phyloP scores from a whole-genome alignment of 2,329 filamentous ascomycete genomes.

The Colletotrichum sp. region DNA sequence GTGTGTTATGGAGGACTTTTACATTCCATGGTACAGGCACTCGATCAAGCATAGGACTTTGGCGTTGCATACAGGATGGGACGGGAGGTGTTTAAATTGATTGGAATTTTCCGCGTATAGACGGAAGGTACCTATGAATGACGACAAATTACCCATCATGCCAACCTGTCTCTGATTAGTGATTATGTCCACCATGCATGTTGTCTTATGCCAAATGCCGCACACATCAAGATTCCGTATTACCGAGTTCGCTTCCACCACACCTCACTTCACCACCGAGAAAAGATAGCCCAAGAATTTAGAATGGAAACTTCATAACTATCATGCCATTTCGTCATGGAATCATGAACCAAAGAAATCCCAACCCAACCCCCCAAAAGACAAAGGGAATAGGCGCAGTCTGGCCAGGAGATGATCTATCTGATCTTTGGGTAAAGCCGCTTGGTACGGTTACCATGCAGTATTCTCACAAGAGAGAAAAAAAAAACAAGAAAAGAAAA shows the following conservation, averaged over 20 bases:
- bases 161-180: not conserved
- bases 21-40: not conserved
- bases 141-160: not conserved
- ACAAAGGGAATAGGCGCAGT: constrained; percentile 19
- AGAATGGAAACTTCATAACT: constrained; percentile 20
- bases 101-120: not conserved
- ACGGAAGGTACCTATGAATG: not conserved
- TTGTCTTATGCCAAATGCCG: not conserved
- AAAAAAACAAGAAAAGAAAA: not conserved
- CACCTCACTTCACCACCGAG: not conserved
- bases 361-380: constrained; percentile 2
- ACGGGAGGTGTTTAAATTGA: not conserved
- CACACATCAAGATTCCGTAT: not conserved
- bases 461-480: constrained; percentile 6
- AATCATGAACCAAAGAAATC: constrained; percentile 23
- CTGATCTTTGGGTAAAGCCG: constrained; percentile 12
- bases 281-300: not conserved
- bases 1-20: not conserved
- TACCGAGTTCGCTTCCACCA: not conserved
- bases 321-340: constrained; percentile 26
- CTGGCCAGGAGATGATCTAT: constrained; percentile 25
- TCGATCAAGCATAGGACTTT: not conserved
- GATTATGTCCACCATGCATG: not conserved
- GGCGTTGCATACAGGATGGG: not conserved
- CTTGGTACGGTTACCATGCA: constrained; percentile 11